Evolutionary conservation across 805 yeast genomes (phyloP).

Genomic region (Candida arabinofermentans): DNA sequence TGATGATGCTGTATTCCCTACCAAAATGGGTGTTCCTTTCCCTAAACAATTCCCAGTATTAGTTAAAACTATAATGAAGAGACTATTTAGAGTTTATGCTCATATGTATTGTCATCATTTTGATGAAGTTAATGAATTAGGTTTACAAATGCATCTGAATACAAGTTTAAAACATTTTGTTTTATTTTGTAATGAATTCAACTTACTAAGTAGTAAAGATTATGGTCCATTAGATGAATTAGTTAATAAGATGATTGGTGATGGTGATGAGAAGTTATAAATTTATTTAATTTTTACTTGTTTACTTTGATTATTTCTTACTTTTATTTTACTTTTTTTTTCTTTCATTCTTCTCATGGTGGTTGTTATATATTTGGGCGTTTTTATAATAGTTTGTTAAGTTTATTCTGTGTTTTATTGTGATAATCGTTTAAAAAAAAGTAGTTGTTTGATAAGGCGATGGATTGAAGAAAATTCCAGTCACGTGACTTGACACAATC

Average conservation of each 20-base stretch:
- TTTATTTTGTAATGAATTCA: constrained; percentile 79
- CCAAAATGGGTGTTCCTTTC: constrained; percentile 87
- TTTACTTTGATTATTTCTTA: neutral
- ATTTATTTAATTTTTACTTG: neutral
- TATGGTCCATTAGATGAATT: constrained; percentile 90
- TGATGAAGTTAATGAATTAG: constrained; percentile 89
- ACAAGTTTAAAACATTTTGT: constrained; percentile 94
- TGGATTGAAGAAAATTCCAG: neutral
- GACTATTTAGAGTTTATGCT: constrained; percentile 91
- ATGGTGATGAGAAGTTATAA: constrained; percentile 12
- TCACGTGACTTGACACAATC: constrained; percentile 24
- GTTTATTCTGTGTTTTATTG: neutral
- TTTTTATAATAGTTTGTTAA: neutral
- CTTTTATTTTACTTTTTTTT: neutral
- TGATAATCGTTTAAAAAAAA: neutral
- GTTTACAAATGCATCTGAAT: constrained; percentile 87
- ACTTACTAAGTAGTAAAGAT: constrained; percentile 71
- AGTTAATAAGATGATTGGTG: constrained; percentile 61
- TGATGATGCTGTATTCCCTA: constrained; percentile 86
- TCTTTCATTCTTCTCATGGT: neutral
- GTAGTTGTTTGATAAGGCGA: too few relatives aligned
- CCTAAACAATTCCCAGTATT: constrained; percentile 77
- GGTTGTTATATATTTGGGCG: neutral
- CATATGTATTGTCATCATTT: constrained; percentile 98
- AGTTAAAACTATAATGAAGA: constrained; percentile 82